Base-by-base conservation (phyloP, 192 early-diverging fungal genomes). In the Allomyces javanicus region DNA sequence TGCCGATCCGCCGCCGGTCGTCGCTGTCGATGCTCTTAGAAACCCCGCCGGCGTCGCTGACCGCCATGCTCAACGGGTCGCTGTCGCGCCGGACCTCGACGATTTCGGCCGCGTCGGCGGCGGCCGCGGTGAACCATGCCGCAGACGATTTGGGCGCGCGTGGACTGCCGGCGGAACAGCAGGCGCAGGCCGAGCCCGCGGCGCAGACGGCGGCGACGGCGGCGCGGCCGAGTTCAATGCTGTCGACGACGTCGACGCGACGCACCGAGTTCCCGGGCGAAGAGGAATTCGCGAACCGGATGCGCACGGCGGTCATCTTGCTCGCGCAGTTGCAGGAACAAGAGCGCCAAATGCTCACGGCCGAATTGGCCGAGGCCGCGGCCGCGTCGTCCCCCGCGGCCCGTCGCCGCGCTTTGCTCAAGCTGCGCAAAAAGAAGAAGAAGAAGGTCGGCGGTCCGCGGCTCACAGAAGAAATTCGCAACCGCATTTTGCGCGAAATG, bases 301-400 rank as follows among this genome's bases (percentile, higher is more conserved):
- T 96, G 89, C 80, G 92, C 63, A 98, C 94, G 1, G 96, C 94
- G 3, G 94, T 94, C 2, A 87, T 98, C 3, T 87, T 98, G 77
- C 79, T 98, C 25, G 94, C 94, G 14, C 96, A 98, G 71, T 76
- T 98, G 12, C 17, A 14, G 2, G 91, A 93, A 26, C 88, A 92
- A 25, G 87, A 85, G 63, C 33, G 33, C 4, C 33, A 40, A 9
- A 40, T 40, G 33, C 33, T 40, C 4, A 40, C 33, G 33, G 33
- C 33, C 7, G 33, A 40, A 7, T 40, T 40, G 33, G 33, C 33
- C 33, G 33, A 40, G 33, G 33, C 33, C 4, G 33, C 33, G 4
- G 65, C 65, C 24, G 12, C 23, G 9, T 55, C 73, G 65, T 76
- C 75, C 65, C 74, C 73, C 71, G 25, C 61, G 40, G 26, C 61